Evolutionary conservation across 1,284 basidiomycete species (phyloP).

Genomic region (Tilletia caries): DNA sequence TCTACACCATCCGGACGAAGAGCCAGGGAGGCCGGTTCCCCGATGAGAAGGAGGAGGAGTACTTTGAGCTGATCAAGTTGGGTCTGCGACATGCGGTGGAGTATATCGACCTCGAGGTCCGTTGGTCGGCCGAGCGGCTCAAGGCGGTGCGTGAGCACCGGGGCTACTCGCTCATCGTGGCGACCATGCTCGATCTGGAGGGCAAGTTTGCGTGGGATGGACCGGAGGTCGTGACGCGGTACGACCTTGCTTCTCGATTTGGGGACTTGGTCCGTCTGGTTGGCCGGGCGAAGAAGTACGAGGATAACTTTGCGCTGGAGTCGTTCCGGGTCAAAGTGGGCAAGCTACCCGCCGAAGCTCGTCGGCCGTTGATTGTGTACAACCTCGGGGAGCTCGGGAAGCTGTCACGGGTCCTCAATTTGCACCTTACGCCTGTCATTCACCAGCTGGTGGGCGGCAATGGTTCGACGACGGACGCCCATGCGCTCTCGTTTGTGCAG

Average conservation of each 20-base stretch:
- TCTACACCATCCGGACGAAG: constrained; percentile 84
- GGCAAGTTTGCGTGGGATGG: constrained; percentile 80
- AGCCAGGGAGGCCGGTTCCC: constrained; percentile 91
- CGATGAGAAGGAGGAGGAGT: constrained; percentile 69
- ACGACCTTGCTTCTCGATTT: constrained; percentile 26
- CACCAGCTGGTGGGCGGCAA: constrained; percentile 70
- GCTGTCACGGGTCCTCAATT: constrained; percentile 74
- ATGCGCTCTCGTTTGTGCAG: constrained; percentile 82
- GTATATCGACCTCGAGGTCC: constrained; percentile 87
- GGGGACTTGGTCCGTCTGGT: constrained; percentile 93
- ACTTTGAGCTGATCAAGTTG: constrained; percentile 72
- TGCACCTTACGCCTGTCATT: constrained; percentile 74
- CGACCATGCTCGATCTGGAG: constrained; percentile 91
- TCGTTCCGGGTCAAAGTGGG: constrained; percentile 65
- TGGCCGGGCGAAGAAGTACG: constrained; percentile 70
- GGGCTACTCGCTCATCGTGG: constrained; percentile 74
- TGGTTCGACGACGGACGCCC: constrained; percentile 80
- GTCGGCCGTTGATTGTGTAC: constrained; percentile 76
- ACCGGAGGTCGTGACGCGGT: constrained; percentile 60
- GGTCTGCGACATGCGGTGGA: constrained; percentile 82
- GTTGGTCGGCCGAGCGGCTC: constrained; percentile 67
- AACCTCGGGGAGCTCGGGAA: constrained; percentile 90
- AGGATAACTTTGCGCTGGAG: constrained; percentile 78
- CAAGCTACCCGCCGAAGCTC: constrained; percentile 18
- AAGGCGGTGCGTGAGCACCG: constrained; percentile 65